Base-by-base conservation (phyloP, 805 yeast genomes). In the Saccharomycopsis microspora region DNA sequence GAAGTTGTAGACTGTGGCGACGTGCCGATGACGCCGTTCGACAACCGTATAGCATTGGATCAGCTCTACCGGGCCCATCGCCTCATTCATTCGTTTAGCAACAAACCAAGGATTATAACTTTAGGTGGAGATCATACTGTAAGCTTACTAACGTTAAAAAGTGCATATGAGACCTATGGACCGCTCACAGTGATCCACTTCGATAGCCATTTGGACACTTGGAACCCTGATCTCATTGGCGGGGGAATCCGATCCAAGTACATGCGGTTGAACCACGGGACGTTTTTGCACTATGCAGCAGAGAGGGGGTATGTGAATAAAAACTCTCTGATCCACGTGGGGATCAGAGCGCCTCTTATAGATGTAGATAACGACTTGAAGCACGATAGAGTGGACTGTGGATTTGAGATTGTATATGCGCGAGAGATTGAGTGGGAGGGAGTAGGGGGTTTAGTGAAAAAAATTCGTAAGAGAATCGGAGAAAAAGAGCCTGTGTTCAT, bases 161-260 rank as follows among this genome's bases (percentile, higher is more conserved):
- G 79, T 8, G 76, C 75, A 1, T 72, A 64, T 52, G 81, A 76
- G 54, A 63, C 66, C 32, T 67, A 60, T 49, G 64, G 65, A 35
- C 45, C 44, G 30, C 47, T 77, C 5, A 69, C 75, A 4, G 78
- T 77, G n/a, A 59, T 77, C 11, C 83, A 80, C 58, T 80, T 80
- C 53, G 86, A 80, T 58, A 70, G 81, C 32, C 86, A 80, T 59
- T 69, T 80, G 31, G 86, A 80, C 61, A 78, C 84, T 3, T 80
- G 84, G 82, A 71, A 72, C 53, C 85, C 85, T 1, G 58, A 64
- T 41, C 70, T 69, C 3, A 60, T 78, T 27, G 43, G 43, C 1
- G 85, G 85, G 0, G 80, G 74, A 1, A 58, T 78, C 27, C 62
- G 32, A 5, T 19, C 78, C 5, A 65, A 71, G 54, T 78, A 79